A percentile compares a stretch with the other conserved stretches of the same genome.
Evolutionary conservation across 129 eudicot genomes (phyloP).

Genomic region (Mikania micrantha): DNA sequence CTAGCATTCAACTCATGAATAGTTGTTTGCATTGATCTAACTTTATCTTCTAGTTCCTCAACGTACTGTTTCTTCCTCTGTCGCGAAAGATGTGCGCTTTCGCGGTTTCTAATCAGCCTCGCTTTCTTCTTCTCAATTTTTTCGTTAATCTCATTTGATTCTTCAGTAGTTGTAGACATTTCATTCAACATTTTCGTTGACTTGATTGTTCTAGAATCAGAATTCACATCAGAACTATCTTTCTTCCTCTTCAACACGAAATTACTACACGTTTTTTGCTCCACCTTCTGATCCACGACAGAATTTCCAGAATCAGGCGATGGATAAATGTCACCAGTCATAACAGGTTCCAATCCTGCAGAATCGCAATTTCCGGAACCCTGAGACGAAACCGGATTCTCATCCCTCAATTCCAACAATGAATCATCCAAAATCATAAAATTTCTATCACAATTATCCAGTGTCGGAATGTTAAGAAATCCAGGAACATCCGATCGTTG

Average conservation of each 20-base stretch:
- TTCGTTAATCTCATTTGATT: conserved; percentile 17
- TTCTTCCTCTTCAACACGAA: conserved; percentile 62
- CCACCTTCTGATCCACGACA: conserved; percentile 52
- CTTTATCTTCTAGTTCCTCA: conserved; percentile 94
- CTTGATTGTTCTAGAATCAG: conserved; percentile 41
- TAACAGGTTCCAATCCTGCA: conserved; percentile 27
- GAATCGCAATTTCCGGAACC: conserved; percentile 50
- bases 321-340: conserved; percentile 29
- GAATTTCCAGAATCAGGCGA: conserved; percentile 38
- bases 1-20: conserved; percentile 74
- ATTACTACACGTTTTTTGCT: conserved; percentile 22
- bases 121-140: conserved; percentile 73
- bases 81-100: conserved; percentile 85
- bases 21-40: conserved; percentile 69
- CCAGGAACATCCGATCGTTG: conserved; percentile 26
- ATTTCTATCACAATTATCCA: conserved; percentile 8
- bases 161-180: conserved; percentile 13
- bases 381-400: conserved; percentile 43
- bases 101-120: conserved; percentile 80
- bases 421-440: conserved; percentile 14
- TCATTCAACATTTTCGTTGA: conserved; percentile 29
- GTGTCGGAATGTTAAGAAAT: conserved; percentile 18
- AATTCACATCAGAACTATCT: conserved; percentile 31
- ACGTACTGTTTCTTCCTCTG: conserved; percentile 92
- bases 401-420: conserved; percentile 22